A percentile compares a stretch with the other conserved stretches of the same genome.
These are phyloP conservation scores for Carex scoparia DNA, from an alignment of 176 grass and related monocot species.

Conservation along the genomic window DNA sequence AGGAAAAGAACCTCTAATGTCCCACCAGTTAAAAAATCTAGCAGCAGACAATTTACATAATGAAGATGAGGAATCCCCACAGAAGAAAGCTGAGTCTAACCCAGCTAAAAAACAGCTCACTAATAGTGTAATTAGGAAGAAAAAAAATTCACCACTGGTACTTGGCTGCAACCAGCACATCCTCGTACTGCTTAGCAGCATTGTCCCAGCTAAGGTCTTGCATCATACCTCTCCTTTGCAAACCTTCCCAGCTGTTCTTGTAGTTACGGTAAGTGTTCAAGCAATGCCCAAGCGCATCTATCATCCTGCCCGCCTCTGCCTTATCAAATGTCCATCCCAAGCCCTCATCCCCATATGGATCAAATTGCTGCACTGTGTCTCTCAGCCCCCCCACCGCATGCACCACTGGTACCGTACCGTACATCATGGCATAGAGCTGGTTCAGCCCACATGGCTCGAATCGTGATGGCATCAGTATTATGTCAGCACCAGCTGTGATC, in stretches of 20 bases:
- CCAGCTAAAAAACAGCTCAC: background rate
- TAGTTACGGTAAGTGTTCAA: constrained; percentile 71
- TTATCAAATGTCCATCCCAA: constrained; percentile 85
- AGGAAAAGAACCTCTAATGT: background rate
- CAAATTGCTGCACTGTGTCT: constrained; percentile 73
- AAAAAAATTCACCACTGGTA: constrained; percentile 64
- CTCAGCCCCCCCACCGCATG: constrained; percentile 86
- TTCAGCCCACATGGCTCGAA: constrained; percentile 92
- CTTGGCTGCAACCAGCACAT: constrained; percentile 67
- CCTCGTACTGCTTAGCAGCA: constrained; percentile 78
- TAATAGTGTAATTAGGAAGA: background rate
- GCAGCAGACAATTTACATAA: background rate
- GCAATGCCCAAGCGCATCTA: constrained; percentile 72
- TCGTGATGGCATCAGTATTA: constrained; percentile 89
- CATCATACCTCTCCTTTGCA: constrained; percentile 78
- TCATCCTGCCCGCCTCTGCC: constrained; percentile 67
- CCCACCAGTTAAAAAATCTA: background rate
- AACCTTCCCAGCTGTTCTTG: constrained; percentile 80
- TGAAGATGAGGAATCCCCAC: background rate
- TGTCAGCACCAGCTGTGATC: constrained; percentile 76
- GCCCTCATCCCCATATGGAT: constrained; percentile 64
- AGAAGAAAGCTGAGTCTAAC: constrained; percentile 3
- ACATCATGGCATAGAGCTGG: constrained; percentile 96
- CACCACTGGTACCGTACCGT: constrained; percentile 86
- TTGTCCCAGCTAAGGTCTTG: constrained; percentile 93